Percentiles rank a stretch among this genome's conserved stretches.
phyloP scores from a whole-genome alignment of 2,329 filamentous ascomycete genomes.

The Scleromitrula shiraiana region DNA sequence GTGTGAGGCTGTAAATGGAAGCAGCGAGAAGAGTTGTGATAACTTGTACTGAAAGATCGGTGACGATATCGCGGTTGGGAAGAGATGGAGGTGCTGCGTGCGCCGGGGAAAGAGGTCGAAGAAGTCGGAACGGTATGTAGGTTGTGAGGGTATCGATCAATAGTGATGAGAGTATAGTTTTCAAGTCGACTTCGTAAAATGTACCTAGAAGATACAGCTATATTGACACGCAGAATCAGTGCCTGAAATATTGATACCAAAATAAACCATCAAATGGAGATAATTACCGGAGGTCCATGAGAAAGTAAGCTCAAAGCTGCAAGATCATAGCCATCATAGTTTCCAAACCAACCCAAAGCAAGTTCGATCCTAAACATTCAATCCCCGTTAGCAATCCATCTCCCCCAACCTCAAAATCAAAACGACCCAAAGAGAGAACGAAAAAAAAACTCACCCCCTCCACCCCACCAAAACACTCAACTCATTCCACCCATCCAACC shows the following conservation, averaged over 20 bases:
- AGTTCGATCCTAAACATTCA: conserved; percentile 54
- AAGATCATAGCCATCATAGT: conserved; percentile 67
- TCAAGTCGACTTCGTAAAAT: conserved; percentile 65
- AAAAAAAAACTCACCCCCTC: conserved; percentile 42
- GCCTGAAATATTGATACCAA: conserved; percentile 9
- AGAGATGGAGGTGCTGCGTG: conserved; percentile 49
- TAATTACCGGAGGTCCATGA: conserved; percentile 60
- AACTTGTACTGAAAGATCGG: conserved; percentile 52
- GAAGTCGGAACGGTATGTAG: conserved; percentile 64
- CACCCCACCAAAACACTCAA: conserved; percentile 45
- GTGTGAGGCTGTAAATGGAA: conserved; percentile 63
- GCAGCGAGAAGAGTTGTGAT: conserved; percentile 62
- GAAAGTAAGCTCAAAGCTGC: conserved; percentile 60
- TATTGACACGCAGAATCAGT: conserved; percentile 1
- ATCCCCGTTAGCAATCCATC: conserved; percentile 4
- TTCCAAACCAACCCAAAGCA: conserved; percentile 62
- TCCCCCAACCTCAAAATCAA: not conserved
- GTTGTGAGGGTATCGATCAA: conserved; percentile 61
- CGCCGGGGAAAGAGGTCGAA: conserved; percentile 58
- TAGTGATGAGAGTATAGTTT: conserved; percentile 53
- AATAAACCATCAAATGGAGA: not conserved
- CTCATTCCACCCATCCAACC: conserved; percentile 53
- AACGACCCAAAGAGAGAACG: conserved; percentile 3
- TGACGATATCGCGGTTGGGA: conserved; percentile 56
- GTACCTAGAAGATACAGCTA: conserved; percentile 66